Evolutionary conservation across 2,329 filamentous ascomycete genomes (phyloP), one percentile per base, ranked within the genome.

Genomic region (Penicillium fuscoglaucum): DNA sequence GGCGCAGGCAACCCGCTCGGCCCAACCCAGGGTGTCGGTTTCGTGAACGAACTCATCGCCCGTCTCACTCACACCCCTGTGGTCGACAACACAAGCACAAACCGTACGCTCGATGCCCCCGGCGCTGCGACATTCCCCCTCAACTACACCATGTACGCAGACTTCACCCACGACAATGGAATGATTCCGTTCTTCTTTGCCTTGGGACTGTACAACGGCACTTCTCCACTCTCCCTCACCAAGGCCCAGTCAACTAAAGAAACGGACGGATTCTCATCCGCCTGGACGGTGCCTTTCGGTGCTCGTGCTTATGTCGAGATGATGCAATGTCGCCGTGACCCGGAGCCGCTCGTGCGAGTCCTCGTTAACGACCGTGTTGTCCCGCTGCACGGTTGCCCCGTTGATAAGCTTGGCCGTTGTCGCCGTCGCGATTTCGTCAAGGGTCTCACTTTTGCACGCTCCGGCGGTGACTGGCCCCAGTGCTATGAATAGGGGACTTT

Each of bases 81-180:
- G 1, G 66, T 80, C 0, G 91, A 96, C 71, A 76, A 84, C 58
- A 96, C 91, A 0, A 86, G 81, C 55, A 91, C 88, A 6, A 96
- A 97, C 74, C 79, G 78, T 37, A 96, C 92, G 0, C 82, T 96
- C 0, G 90, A 96, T 71, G 77, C 78, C 10, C 46, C 60, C 6
- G 80, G 86, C 58, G 76, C 83, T 0, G 70, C 75, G 7, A 93
- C 90, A 0, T 97, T 96, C 68, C 92, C 93, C 0, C 78, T 96
- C 0, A 81, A 83, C 61, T 75, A 79, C 44, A 77, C 77, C 12
- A 76, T 96, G 1, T 97, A 96, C 69, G 92, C 91, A 0, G 93
- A 97, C 74, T 96, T 97, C 71, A 90, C 87, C 62, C 93, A 97
- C 74, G 93, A 97, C 75, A 96, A 96, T 73, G 87, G 89, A 70